A percentile compares a stretch with the other conserved stretches of the same genome.
phyloP scores from a whole-genome alignment of 2,329 filamentous ascomycete genomes.

The Ceratocystiopsis minuta region DNA sequence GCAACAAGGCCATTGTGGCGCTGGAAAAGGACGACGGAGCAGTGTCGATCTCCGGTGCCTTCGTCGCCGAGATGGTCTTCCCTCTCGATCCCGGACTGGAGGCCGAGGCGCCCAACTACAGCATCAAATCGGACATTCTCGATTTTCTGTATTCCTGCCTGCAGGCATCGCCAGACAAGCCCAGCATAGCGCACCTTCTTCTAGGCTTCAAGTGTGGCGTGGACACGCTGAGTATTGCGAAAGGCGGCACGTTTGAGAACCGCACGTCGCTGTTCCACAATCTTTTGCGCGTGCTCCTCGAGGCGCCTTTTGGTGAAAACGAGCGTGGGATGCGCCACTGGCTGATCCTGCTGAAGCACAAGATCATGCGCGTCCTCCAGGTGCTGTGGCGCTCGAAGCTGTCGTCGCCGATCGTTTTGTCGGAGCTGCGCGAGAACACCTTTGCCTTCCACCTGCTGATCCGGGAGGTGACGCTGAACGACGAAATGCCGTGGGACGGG shows the following conservation, averaged over 20 bases:
- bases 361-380: constrained; percentile 54
- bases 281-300: constrained; percentile 52
- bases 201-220: constrained; percentile 71
- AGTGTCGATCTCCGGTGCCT: constrained; percentile 57
- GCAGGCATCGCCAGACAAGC: constrained; percentile 52
- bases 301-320: constrained; percentile 46
- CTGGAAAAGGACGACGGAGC: constrained; percentile 67
- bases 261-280: constrained; percentile 69
- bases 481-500: constrained; percentile 58
- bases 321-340: constrained; percentile 42
- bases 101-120: constrained; percentile 51
- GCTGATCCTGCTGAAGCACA: constrained; percentile 50
- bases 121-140: constrained; percentile 68
- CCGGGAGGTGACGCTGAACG: constrained; percentile 51
- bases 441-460: constrained; percentile 64
- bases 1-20: constrained; percentile 77
- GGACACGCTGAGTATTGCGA: constrained; percentile 48
- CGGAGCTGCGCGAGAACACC: constrained; percentile 62
- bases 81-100: constrained; percentile 57
- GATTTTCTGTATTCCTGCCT: constrained; percentile 75
- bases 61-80: constrained; percentile 50
- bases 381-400: constrained; percentile 71
- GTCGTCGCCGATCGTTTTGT: constrained; percentile 55
- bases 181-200: constrained; percentile 77
- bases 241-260: constrained; percentile 51